These are phyloP conservation scores for Nepenthes gracilis DNA, from an alignment of 148 eudicot species.

Conservation along the genomic window DNA sequence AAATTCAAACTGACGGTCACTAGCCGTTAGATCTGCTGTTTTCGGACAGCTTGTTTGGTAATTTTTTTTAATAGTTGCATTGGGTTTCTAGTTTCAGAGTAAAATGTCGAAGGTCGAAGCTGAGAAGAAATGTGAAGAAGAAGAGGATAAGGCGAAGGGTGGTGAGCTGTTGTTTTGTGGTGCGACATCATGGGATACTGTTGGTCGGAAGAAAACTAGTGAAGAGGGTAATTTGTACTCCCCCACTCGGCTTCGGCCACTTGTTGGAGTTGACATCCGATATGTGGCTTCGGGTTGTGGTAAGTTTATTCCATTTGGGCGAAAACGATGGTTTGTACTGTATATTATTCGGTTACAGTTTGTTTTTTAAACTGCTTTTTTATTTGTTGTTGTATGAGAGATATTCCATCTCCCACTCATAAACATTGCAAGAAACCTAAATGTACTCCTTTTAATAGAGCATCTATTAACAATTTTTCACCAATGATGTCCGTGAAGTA, in stretches of 20 bases:
- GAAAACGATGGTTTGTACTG: too few relatives aligned
- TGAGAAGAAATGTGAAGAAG: conserved; percentile 35
- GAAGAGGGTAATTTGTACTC: conserved; percentile 49
- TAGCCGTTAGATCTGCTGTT: too few relatives aligned
- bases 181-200: conserved; percentile 68
- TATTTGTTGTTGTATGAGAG: not conserved
- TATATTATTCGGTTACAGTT: not conserved
- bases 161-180: conserved; percentile 93
- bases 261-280: conserved; percentile 70
- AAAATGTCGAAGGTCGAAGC: conserved; percentile 34
- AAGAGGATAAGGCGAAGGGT: conserved; percentile 42
- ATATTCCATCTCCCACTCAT: not conserved
- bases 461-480: too few relatives aligned
- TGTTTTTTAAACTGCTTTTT: not conserved
- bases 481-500: too few relatives aligned
- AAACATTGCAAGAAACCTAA: too few relatives aligned
- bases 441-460: too few relatives aligned
- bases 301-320: conserved; percentile 8
- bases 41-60: too few relatives aligned
- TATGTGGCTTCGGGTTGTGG: conserved; percentile 84
- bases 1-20: too few relatives aligned
- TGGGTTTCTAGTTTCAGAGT: too few relatives aligned
- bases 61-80: too few relatives aligned
- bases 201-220: conserved; percentile 51
- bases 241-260: conserved; percentile 85